These are phyloP conservation scores for Bifiguratus adelaidae DNA, from an alignment of 192 early-diverging fungal genomes.

Conservation along the genomic window DNA sequence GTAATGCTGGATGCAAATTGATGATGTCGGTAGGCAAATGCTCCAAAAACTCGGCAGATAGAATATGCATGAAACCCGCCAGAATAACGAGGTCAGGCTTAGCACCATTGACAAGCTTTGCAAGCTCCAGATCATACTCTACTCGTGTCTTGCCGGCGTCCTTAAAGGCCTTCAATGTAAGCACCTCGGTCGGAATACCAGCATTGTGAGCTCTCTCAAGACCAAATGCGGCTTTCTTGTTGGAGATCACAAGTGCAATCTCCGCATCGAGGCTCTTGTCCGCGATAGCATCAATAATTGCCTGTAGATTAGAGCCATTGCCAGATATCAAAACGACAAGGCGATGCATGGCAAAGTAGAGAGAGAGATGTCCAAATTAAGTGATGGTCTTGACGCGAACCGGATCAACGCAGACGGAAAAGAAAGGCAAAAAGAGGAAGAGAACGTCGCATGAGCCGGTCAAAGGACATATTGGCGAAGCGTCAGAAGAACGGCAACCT, in stretches of 20 bases:
- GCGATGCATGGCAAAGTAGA: conserved; percentile 10
- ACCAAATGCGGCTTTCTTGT: conserved; percentile 75
- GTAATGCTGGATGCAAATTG: conserved; percentile 95
- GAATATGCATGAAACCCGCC: conserved; percentile 98
- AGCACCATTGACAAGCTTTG: conserved; percentile 44
- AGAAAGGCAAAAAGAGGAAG: no score
- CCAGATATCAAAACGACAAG: conserved; percentile 94
- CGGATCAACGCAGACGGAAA: no score
- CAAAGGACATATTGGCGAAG: no score
- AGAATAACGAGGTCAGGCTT: conserved; percentile 81
- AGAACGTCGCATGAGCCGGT: no score
- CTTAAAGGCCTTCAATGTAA: conserved; percentile 77
- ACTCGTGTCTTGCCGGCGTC: conserved; percentile 71
- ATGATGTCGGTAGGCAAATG: conserved; percentile 67
- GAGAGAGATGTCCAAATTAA: background rate
- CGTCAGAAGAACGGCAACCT: no score
- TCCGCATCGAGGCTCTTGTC: conserved; percentile 38
- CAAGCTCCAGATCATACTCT: conserved; percentile 85
- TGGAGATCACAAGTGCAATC: conserved; percentile 87
- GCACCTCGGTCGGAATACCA: conserved; percentile 71
- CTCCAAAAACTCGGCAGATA: conserved; percentile 75
- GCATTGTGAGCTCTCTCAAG: conserved; percentile 76
- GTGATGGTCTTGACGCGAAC: no score
- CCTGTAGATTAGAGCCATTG: conserved; percentile 93
- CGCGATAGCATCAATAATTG: conserved; percentile 75